phyloP scores from a whole-genome alignment of 805 yeast species.

The Candida pseudoglaebosa region DNA sequence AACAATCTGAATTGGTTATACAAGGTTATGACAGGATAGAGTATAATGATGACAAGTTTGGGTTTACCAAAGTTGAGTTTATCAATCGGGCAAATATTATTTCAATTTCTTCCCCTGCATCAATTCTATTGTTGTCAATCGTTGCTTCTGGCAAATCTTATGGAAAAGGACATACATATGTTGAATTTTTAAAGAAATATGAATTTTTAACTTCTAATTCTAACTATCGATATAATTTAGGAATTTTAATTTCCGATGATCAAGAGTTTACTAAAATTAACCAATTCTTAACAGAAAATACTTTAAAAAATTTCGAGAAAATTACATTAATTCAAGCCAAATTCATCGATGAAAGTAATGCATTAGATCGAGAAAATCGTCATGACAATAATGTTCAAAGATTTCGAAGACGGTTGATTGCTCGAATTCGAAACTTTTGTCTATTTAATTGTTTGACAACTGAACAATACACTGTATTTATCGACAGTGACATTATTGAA shows the following conservation, averaged over 20 bases:
- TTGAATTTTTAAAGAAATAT: constrained; percentile 29
- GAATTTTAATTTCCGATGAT: constrained; percentile 8
- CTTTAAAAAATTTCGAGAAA: constrained; percentile 10
- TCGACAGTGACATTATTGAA: constrained; percentile 30
- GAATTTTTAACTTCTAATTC: constrained; percentile 11
- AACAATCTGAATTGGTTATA: no score
- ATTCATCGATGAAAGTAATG: constrained; percentile 23
- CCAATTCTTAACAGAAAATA: constrained; percentile 10
- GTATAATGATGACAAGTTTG: no score
- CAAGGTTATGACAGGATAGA: no score
- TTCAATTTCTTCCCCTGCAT: background rate
- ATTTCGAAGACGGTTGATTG: constrained; percentile 29
- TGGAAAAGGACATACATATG: constrained; percentile 30
- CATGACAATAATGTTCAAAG: constrained; percentile 27
- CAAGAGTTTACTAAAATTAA: constrained; percentile 21
- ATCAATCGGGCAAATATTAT: background rate
- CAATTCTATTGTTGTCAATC: constrained; percentile 18
- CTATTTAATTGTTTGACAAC: constrained; percentile 20
- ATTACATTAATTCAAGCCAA: constrained; percentile 31
- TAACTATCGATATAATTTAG: background rate
- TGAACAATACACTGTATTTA: constrained; percentile 30
- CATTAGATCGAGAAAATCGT: constrained; percentile 17
- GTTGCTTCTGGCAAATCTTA: constrained; percentile 30
- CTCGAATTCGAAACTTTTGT: constrained; percentile 33
- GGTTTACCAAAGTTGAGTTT: no score